Conservation (phyloP, 164 flowering plant genomes). For the Macadamia integrifolia region DNA sequence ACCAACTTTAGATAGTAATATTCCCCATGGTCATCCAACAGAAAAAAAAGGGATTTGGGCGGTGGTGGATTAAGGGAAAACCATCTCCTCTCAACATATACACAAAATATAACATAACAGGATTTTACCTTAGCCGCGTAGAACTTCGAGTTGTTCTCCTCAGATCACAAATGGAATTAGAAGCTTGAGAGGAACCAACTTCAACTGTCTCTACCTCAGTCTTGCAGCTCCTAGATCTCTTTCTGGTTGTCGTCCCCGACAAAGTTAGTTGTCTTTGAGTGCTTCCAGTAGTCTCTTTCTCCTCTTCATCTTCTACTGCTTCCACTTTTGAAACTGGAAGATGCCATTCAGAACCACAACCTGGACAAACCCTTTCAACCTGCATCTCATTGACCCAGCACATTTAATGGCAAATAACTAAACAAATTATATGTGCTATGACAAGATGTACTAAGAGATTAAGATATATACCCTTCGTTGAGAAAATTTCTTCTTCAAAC, state of each 20-base stretch:
- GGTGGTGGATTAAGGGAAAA: too few relatives aligned
- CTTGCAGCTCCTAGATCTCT: constrained; percentile 26
- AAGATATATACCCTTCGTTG: constrained; percentile 37
- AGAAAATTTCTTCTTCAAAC: constrained; percentile 56
- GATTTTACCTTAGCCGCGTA: constrained; percentile 16
- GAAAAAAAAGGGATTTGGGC: too few relatives aligned
- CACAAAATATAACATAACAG: too few relatives aligned
- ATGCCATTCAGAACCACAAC: constrained; percentile 60
- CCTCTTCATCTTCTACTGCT: constrained; percentile 25
- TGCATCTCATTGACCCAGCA: constrained; percentile 19
- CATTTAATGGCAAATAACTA: not conserved
- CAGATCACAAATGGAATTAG: constrained; percentile 2
- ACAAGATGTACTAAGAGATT: not conserved
- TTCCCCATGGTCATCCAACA: too few relatives aligned
- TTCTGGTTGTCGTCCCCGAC: constrained; percentile 16
- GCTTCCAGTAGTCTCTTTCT: constrained; percentile 2
- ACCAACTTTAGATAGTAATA: too few relatives aligned
- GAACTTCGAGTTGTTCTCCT: constrained; percentile 29
- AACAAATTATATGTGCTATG: too few relatives aligned
- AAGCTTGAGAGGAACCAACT: constrained; percentile 15
- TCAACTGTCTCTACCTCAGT: constrained; percentile 8
- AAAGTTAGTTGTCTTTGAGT: constrained; percentile 21
- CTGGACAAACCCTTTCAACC: constrained; percentile 62
- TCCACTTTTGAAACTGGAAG: constrained; percentile 30
- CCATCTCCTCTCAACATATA: too few relatives aligned